Evolutionary conservation across 257 asterid genomes (phyloP), one percentile per base, ranked within the genome.

Genomic region (Solanum sitiens): DNA sequence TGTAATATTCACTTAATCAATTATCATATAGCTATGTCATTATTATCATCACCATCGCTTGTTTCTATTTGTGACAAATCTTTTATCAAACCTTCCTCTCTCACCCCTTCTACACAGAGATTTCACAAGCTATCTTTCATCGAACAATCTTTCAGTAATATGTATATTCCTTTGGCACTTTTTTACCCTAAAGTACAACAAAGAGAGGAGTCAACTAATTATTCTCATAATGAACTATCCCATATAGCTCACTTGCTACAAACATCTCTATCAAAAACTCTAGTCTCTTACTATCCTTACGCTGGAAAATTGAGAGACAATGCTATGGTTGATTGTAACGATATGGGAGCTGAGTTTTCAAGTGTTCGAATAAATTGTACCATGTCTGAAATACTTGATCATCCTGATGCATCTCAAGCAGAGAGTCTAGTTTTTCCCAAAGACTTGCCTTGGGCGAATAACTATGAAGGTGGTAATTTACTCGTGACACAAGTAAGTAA

Each of bases 231-330:
- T 30, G 63, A n/a, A 44, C 44, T 40, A 6, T 40, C 59, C 4
- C 33, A 76, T 1, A 85, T 74, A 20, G 71, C 88, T 32, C 20
- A 30, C 15, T 63, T 35, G 37, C 87, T 89, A 11, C 61, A 73
- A 32, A 71, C 9, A 33, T 89, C 83, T 14, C 10, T 89, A 0
- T 87, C 87, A 25, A n/a, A 83, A 20, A 74, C 86, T 42, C 23
- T 89, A 8, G 4, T 42, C 30, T 72, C 35, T 14, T 89, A 83
- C 70, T 89, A 72, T 33, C 87, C 91, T 5, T 83, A 86, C 12
- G 90, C 90, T 2, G 83, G 90, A 74, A 61, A 27, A 3, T 27
- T 84, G 7, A 33, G 4, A 3, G 85, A 76, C 7, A 45, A 83
- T 42, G 27, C 39, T 83, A 13, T 12, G 6, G 6, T 71, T 18